A percentile compares a stretch with the other conserved stretches of the same genome.
Conservation (phyloP, 2,329 filamentous ascomycete genomes). For the Fusarium kyushuense region DNA sequence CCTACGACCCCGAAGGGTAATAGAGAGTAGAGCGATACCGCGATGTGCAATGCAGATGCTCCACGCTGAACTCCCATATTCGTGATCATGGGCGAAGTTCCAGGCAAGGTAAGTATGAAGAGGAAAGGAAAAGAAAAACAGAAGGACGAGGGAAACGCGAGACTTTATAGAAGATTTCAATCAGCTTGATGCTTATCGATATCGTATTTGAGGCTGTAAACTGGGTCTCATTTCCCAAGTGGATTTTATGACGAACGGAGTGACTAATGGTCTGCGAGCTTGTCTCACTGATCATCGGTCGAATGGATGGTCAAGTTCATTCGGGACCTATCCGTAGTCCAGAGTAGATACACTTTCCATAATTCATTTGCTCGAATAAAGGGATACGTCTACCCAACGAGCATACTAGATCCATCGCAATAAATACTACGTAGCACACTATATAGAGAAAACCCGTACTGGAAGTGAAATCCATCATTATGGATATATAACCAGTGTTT, state of each 20-base stretch:
- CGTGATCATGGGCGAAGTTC: slow-evolving; percentile 17
- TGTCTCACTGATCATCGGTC: too few relatives aligned
- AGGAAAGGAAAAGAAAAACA: slow-evolving; percentile 7
- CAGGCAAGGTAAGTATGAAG: slow-evolving; percentile 29
- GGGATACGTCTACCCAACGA: background rate
- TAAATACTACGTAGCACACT: too few relatives aligned
- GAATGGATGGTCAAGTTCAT: too few relatives aligned
- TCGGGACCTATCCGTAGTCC: too few relatives aligned
- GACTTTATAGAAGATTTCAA: background rate
- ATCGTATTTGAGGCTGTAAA: background rate
- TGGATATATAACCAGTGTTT: background rate
- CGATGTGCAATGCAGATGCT: slow-evolving; percentile 25
- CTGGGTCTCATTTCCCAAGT: slow-evolving; percentile 5
- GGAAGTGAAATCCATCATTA: background rate
- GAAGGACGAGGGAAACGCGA: background rate
- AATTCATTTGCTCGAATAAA: background rate
- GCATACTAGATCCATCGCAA: too few relatives aligned
- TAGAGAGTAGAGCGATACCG: slow-evolving; percentile 21
- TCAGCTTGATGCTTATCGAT: background rate
- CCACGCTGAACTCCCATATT: slow-evolving; percentile 21
- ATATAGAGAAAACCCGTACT: accelerated
- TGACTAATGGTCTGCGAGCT: too few relatives aligned
- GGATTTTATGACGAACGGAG: background rate
- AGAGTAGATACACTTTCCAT: too few relatives aligned
- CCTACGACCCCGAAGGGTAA: slow-evolving; percentile 22